Evolutionary conservation across 306 rosid species (phyloP).

Genomic region (Geum urbanum): DNA sequence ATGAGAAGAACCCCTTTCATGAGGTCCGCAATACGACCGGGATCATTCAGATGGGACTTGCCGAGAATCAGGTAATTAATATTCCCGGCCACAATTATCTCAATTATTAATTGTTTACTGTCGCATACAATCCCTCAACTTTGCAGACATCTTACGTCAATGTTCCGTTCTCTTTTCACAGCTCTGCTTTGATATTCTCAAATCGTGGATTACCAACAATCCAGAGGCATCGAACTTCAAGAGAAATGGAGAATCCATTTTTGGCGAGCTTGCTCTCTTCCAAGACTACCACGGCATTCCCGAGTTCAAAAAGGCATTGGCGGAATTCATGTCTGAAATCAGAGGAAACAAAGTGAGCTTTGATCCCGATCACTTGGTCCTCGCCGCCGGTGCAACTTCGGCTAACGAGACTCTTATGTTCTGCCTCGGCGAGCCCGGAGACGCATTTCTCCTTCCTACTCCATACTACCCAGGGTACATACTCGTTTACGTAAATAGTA

Average conservation of each 20-base stretch:
- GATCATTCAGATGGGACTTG: slow-evolving; percentile 97
- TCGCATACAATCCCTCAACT: background rate
- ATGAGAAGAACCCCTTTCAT: slow-evolving; percentile 76
- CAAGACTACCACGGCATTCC: slow-evolving; percentile 95
- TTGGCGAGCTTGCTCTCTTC: slow-evolving; percentile 87
- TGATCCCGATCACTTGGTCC: slow-evolving; percentile 62
- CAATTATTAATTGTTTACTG: background rate
- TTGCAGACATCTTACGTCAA: background rate
- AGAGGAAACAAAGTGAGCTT: slow-evolving; percentile 66
- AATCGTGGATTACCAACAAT: slow-evolving; percentile 72
- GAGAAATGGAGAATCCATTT: slow-evolving; percentile 71
- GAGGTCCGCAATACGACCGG: slow-evolving; percentile 65
- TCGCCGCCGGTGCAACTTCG: slow-evolving; percentile 76
- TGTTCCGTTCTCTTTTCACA: slow-evolving; percentile 22
- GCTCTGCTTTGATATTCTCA: slow-evolving; percentile 81
- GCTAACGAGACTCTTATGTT: slow-evolving; percentile 88
- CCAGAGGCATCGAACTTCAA: slow-evolving; percentile 71
- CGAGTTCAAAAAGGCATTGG: slow-evolving; percentile 74
- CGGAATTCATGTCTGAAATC: slow-evolving; percentile 72
- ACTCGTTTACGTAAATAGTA: background rate
- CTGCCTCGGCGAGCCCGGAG: slow-evolving; percentile 68
- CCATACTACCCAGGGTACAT: slow-evolving; percentile 87
- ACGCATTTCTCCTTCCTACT: slow-evolving; percentile 78
- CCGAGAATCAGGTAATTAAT: slow-evolving; percentile 74
- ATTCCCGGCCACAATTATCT: background rate